These are phyloP conservation scores for Tylopilus plumbeoviolaceoides DNA, from an alignment of 768 basidiomycete species.

Conservation along the genomic window DNA sequence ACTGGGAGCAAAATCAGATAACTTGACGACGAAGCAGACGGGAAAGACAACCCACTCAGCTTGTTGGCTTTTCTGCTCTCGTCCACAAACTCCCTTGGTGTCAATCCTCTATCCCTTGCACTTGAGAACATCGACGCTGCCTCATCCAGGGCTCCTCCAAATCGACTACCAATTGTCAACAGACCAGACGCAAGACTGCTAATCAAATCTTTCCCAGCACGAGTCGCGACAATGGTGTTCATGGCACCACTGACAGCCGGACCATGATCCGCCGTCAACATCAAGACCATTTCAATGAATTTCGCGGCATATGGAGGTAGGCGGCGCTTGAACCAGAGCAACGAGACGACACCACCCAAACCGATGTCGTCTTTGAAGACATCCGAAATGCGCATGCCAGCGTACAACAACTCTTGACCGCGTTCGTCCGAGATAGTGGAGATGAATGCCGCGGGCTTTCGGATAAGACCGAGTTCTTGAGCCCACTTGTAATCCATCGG, in stretches of 20 bases:
- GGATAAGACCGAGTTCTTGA: constrained; percentile 95
- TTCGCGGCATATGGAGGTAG: constrained; percentile 93
- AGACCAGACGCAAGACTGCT: constrained; percentile 95
- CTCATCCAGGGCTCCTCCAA: constrained; percentile 98
- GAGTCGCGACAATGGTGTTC: constrained; percentile 99
- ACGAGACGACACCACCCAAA: constrained; percentile 90
- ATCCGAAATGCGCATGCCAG: constrained; percentile 98
- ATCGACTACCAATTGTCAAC: constrained; percentile 95
- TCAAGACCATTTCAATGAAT: constrained; percentile 99
- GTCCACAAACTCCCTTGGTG: constrained; percentile 98
- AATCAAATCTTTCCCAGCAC: constrained; percentile 98
- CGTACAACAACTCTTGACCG: constrained; percentile 96
- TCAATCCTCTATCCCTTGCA: constrained; percentile 86
- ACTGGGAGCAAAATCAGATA: constrained; percentile 40
- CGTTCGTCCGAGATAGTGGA: constrained; percentile 99
- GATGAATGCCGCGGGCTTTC: constrained; percentile 98
- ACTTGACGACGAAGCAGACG: not conserved
- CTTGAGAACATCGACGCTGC: constrained; percentile 94
- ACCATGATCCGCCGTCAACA: constrained; percentile 98
- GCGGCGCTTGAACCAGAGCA: constrained; percentile 97
- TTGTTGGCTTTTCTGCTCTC: constrained; percentile 90
- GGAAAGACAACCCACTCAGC: constrained; percentile 58
- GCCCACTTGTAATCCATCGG: constrained; percentile 99
- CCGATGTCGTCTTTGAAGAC: constrained; percentile 98
- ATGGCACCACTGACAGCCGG: constrained; percentile 98